These are phyloP conservation scores for Penicillium turbatum DNA, from an alignment of 495 filamentous ascomycete genomes.

Conservation along the genomic window DNA sequence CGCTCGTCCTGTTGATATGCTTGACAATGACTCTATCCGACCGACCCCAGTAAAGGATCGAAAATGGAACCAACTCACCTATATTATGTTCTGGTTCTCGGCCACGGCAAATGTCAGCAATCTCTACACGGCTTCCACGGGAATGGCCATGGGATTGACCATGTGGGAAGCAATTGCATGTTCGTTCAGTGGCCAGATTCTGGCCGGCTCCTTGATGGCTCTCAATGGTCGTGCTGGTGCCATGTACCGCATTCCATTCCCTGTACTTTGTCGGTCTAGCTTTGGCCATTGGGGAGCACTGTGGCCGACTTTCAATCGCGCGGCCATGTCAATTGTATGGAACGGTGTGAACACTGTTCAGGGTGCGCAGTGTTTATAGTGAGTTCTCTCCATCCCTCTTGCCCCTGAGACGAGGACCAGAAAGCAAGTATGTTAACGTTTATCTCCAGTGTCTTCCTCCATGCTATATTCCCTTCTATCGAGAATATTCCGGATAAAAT, in stretches of 20 bases:
- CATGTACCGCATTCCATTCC: constrained; percentile 37
- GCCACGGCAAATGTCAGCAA: constrained; percentile 39
- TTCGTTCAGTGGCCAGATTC: constrained; percentile 30
- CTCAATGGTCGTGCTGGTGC: constrained; percentile 36
- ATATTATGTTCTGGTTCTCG: constrained; percentile 39
- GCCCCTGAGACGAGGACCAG: background rate
- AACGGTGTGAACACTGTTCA: constrained; percentile 37
- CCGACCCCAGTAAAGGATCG: constrained; percentile 31
- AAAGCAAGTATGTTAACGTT: background rate
- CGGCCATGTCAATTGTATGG: constrained; percentile 39
- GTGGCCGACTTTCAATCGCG: constrained; percentile 39
- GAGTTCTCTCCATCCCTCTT: background rate
- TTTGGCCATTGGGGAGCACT: constrained; percentile 35
- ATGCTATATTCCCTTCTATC: constrained; percentile 35
- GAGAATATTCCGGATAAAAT: constrained; percentile 31
- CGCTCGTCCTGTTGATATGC: constrained; percentile 16
- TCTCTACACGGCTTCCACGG: constrained; percentile 34
- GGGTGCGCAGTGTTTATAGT: constrained; percentile 38
- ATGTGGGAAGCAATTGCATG: constrained; percentile 38
- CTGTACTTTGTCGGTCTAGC: constrained; percentile 33
- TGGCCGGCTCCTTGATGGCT: constrained; percentile 32
- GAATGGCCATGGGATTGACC: constrained; percentile 31
- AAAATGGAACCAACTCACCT: constrained; percentile 37
- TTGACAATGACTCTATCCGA: constrained; percentile 39
- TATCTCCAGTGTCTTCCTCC: constrained; percentile 29